These are phyloP conservation scores for Gautieria morchelliformis DNA, from an alignment of 768 basidiomycete genomes.

Conservation along the genomic window DNA sequence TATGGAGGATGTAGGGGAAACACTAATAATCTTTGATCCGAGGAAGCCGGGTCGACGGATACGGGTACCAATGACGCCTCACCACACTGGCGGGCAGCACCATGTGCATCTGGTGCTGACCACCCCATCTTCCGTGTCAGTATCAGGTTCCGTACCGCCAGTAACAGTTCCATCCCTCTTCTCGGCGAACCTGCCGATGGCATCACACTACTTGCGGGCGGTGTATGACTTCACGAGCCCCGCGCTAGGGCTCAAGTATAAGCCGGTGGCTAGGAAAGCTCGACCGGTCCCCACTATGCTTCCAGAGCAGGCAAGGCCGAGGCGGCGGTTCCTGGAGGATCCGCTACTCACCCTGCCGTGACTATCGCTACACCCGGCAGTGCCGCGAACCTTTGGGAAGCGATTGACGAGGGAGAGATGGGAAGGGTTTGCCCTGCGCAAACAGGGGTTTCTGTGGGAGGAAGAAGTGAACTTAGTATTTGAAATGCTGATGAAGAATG, in stretches of 20 bases:
- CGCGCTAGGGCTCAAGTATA: constrained; percentile 14
- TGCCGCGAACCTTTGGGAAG: constrained; percentile 3
- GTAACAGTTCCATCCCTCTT: not conserved
- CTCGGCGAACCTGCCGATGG: not conserved
- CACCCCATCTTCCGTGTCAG: too few relatives aligned
- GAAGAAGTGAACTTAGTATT: constrained; percentile 25
- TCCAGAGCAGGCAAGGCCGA: constrained; percentile 14
- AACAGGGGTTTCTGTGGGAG: constrained; percentile 20
- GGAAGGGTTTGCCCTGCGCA: constrained; percentile 5
- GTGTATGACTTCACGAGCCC: not conserved
- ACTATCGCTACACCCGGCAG: not conserved
- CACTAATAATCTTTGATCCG: not conserved
- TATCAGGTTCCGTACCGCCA: too few relatives aligned
- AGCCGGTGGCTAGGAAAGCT: constrained; percentile 20
- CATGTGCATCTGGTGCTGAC: not conserved
- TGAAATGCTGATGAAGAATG: constrained; percentile 19
- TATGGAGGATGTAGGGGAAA: not conserved
- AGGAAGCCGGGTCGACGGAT: not conserved
- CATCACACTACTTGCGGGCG: too few relatives aligned
- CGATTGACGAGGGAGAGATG: constrained; percentile 14
- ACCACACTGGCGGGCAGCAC: not conserved
- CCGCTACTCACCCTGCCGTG: constrained; percentile 3
- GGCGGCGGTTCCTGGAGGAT: constrained; percentile 8
- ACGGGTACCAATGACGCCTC: not conserved
- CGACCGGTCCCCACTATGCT: constrained; percentile 20